Conservation (phyloP, 495 filamentous ascomycete genomes). For the Aspergillus egyptiacus region DNA sequence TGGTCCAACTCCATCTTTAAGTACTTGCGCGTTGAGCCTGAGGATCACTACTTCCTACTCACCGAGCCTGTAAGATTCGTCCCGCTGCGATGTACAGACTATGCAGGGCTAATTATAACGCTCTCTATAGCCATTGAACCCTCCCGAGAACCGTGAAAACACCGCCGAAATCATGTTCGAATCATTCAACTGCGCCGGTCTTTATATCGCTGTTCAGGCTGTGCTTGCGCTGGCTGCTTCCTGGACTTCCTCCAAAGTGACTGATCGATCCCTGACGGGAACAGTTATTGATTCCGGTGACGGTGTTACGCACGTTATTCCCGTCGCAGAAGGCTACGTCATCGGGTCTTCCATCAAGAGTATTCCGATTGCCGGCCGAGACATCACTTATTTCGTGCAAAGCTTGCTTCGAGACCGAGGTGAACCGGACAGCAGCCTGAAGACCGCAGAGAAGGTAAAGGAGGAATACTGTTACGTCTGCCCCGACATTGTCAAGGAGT, state of each 20-base stretch:
- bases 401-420: slow-evolving; percentile 91
- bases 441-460: slow-evolving; percentile 96
- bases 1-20: slow-evolving; percentile 99
- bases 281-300: slow-evolving; percentile 98
- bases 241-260: slow-evolving; percentile 97
- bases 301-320: slow-evolving; percentile 97
- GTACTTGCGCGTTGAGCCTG: slow-evolving; percentile 93
- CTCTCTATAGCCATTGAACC: slow-evolving; percentile 73
- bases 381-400: slow-evolving; percentile 98
- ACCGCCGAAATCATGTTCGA: slow-evolving; percentile 99
- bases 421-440: slow-evolving; percentile 92
- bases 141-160: slow-evolving; percentile 97
- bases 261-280: slow-evolving; percentile 92
- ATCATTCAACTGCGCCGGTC: slow-evolving; percentile 97
- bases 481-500: slow-evolving; percentile 98
- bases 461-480: slow-evolving; percentile 98
- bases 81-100: neutral
- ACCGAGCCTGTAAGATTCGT: slow-evolving; percentile 75
- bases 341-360: slow-evolving; percentile 98
- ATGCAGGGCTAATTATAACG: neutral
- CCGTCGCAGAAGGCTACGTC: slow-evolving; percentile 97
- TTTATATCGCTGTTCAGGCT: slow-evolving; percentile 98
- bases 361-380: slow-evolving; percentile 92
- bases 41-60: slow-evolving; percentile 96
- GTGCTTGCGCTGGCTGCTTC: slow-evolving; percentile 94